These are phyloP conservation scores for Auriscalpium vulgare DNA, from an alignment of 768 basidiomycete species.

Conservation along the genomic window DNA sequence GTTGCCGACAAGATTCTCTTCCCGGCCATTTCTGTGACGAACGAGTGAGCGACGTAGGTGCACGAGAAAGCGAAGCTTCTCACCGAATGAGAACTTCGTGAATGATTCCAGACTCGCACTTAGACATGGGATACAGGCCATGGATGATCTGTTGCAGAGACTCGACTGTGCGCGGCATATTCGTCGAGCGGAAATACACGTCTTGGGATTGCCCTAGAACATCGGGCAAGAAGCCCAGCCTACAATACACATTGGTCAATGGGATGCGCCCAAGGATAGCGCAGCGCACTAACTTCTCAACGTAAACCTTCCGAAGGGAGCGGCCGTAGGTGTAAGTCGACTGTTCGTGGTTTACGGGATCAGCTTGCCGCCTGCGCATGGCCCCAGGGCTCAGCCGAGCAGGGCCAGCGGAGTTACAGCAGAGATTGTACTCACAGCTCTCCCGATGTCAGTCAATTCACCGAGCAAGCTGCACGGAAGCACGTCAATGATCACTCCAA, in stretches of 20 bases:
- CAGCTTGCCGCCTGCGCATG: background rate
- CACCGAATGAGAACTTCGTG: constrained; percentile 55
- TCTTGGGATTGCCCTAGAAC: constrained; percentile 32
- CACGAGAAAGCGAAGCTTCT: constrained; percentile 7
- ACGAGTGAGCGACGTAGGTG: background rate
- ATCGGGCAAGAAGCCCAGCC: constrained; percentile 60
- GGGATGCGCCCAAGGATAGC: background rate
- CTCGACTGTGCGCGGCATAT: constrained; percentile 71
- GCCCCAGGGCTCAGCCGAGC: background rate
- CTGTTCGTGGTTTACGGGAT: constrained; percentile 25
- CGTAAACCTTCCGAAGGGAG: constrained; percentile 53
- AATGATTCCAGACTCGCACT: constrained; percentile 34
- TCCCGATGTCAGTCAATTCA: constrained; percentile 63
- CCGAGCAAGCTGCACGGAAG: constrained; percentile 49
- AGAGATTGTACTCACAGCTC: constrained; percentile 36
- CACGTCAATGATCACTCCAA: background rate
- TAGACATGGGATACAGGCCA: constrained; percentile 56
- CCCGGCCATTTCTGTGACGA: constrained; percentile 47
- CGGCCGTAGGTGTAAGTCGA: constrained; percentile 59
- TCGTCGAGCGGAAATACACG: constrained; percentile 68
- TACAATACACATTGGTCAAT: constrained; percentile 18
- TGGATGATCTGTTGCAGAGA: constrained; percentile 66
- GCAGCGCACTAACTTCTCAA: constrained; percentile 42
- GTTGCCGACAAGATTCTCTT: constrained; percentile 69
- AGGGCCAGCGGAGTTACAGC: background rate